Conservation (phyloP, 225 moss, liverwort and hornwort genomes). For the Pseudisothecium myosuroides region DNA sequence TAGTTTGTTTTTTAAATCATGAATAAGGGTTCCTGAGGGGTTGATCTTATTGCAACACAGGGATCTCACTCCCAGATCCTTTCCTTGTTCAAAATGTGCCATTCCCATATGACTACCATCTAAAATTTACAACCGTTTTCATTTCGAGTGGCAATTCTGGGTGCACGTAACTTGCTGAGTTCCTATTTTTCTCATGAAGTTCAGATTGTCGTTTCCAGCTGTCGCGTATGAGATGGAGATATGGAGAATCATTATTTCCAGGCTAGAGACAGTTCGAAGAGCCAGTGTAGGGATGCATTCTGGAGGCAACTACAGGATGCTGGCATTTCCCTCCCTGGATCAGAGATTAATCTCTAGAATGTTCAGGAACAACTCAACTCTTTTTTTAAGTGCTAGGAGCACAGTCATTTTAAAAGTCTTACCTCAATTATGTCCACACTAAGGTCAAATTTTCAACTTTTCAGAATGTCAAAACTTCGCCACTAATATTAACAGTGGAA, state of each 20-base stretch:
- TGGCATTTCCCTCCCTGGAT: background rate
- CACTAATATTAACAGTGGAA: background rate
- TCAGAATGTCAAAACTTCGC: background rate
- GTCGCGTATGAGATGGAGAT: background rate
- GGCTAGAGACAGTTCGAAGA: background rate
- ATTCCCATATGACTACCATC: background rate
- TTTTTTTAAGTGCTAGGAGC: too few species aligned
- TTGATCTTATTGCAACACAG: background rate
- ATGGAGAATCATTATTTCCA: background rate
- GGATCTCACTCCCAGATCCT: background rate
- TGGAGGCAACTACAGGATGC: background rate
- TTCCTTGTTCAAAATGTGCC: background rate
- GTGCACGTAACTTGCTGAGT: background rate
- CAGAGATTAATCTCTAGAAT: background rate
- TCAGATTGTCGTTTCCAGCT: background rate
- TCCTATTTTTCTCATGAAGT: background rate
- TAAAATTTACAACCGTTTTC: background rate
- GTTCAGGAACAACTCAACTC: background rate
- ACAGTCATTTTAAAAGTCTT: background rate
- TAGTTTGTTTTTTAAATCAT: background rate
- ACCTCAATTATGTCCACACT: background rate
- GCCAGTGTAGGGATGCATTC: background rate
- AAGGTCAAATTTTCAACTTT: background rate
- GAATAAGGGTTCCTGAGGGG: background rate
- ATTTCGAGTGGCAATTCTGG: background rate